Base-by-base conservation (phyloP, 352 stramenopile species). In the Pythium graminicola region DNA sequence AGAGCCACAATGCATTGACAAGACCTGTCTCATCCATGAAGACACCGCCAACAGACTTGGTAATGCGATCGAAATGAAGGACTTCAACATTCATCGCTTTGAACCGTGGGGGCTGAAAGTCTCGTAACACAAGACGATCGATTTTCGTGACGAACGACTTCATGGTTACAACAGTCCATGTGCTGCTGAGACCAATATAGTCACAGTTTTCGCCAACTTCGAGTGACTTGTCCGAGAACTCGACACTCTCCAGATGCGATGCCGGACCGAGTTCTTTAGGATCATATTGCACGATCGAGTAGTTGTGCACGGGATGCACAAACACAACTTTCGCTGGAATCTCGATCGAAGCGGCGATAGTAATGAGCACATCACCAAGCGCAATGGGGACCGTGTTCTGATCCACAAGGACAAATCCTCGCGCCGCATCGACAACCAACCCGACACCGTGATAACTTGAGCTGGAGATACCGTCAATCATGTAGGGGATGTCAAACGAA, bases 301-400 rank as follows among this genome's bases (percentile, higher is more conserved):
- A 95, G 59, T 97, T 97, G 69, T 97, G 85, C 11, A 95, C 70
- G n/a, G 90, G 90, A 54, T 97, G 90, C 17, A 96, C 82, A 51
- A 97, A 96, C 13, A 95, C 72, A 1, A 95, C 78, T 53, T 85
- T 89, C 4, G 76, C 87, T 0, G 82, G 76, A 14, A 95, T 70
- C 62, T 97, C 87, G 26, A 96, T 76, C 0, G 76, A 92, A 32
- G 85, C 89, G 13, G 83, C 86, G 41, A 97, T 84, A 2, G 88
- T 94, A 42, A 97, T 77, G 19, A 89, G 60, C 43, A 93, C 79
- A 41, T 96, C 86, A 19, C 85, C 85, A 6, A 95, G 62, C 0
- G 85, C 79, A 33, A 90, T 93, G 4, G 86, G 85, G 19, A 96
- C 87, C 0, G 90, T 97, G 60, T 95, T 97, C 46, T 95, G 84